A percentile compares a stretch with the other conserved stretches of the same genome.
phyloP scores from a whole-genome alignment of 108 stramenopile genomes.

The Seminavis robusta region DNA sequence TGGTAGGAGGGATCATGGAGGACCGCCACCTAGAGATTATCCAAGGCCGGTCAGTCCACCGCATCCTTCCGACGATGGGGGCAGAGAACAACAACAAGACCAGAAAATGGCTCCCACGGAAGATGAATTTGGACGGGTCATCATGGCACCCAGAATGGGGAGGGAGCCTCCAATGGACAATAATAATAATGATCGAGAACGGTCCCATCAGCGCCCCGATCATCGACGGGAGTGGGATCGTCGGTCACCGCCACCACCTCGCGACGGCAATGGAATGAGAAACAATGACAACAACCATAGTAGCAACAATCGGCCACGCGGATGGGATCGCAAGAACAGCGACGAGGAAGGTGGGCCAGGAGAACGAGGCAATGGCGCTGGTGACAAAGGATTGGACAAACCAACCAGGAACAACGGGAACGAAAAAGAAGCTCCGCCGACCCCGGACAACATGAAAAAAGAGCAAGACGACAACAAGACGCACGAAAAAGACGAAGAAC shows the following conservation, averaged over 20 bases:
- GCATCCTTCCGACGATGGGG: slow-evolving; percentile 18
- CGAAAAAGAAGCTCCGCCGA: too few relatives aligned
- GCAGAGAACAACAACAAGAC: slow-evolving; percentile 4
- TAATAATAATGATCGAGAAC: too few relatives aligned
- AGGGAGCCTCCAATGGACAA: too few relatives aligned
- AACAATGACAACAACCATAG: slow-evolving; percentile 1
- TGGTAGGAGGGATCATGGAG: background rate
- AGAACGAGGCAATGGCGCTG: slow-evolving; percentile 15
- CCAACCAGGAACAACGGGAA: too few relatives aligned
- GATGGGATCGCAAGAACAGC: background rate
- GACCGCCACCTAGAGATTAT: background rate
- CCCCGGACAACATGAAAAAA: too few relatives aligned
- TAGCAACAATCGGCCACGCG: slow-evolving; percentile 1
- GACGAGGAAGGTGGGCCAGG: slow-evolving; percentile 16
- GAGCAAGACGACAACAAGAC: too few relatives aligned
- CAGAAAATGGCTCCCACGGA: slow-evolving; percentile 1
- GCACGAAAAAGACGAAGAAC: too few relatives aligned
- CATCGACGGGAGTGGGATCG: slow-evolving; percentile 3
- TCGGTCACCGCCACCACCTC: background rate
- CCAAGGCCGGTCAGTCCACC: slow-evolving; percentile 14
- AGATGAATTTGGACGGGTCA: slow-evolving; percentile 15
- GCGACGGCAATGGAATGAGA: background rate
- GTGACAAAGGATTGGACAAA: slow-evolving; percentile 10
- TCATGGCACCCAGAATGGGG: too few relatives aligned
- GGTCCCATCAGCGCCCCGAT: too few relatives aligned